phyloP scores from a whole-genome alignment of 169 alveolate species.

The Plasmodium knowlesi region DNA sequence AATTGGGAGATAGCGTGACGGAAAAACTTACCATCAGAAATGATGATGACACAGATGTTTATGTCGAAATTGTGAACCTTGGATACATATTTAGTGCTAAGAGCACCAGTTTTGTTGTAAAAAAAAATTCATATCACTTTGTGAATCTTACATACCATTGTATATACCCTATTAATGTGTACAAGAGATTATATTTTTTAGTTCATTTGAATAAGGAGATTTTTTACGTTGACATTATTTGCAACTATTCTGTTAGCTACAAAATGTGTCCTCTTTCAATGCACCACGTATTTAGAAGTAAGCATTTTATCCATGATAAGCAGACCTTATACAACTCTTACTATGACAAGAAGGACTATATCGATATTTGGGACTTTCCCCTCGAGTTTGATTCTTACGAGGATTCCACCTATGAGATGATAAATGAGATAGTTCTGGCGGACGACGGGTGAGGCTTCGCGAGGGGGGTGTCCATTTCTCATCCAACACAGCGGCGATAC shows the following conservation, averaged over 20 bases:
- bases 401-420: constrained; percentile 28
- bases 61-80: constrained; percentile 45
- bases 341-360: constrained; percentile 54
- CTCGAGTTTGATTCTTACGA: constrained; percentile 50
- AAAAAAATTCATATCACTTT: constrained; percentile 60
- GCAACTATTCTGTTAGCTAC: constrained; percentile 62
- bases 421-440: constrained; percentile 47
- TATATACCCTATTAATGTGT: constrained; percentile 57
- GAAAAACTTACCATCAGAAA: constrained; percentile 65
- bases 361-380: constrained; percentile 72
- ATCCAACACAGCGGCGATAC: not conserved
- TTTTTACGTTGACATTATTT: constrained; percentile 51
- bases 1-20: constrained; percentile 44
- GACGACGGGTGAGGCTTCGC: constrained; percentile 18
- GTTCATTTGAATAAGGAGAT: constrained; percentile 69
- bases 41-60: constrained; percentile 56
- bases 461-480: not conserved
- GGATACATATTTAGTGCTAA: constrained; percentile 38
- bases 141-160: constrained; percentile 46
- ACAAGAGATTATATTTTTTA: constrained; percentile 60
- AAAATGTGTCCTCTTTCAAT: constrained; percentile 71
- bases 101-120: constrained; percentile 34
- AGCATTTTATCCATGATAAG: constrained; percentile 49
- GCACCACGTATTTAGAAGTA: constrained; percentile 68
- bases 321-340: constrained; percentile 30